phyloP scores from a whole-genome alignment of 345 rosid species.

The Eucalyptus cloeziana region DNA sequence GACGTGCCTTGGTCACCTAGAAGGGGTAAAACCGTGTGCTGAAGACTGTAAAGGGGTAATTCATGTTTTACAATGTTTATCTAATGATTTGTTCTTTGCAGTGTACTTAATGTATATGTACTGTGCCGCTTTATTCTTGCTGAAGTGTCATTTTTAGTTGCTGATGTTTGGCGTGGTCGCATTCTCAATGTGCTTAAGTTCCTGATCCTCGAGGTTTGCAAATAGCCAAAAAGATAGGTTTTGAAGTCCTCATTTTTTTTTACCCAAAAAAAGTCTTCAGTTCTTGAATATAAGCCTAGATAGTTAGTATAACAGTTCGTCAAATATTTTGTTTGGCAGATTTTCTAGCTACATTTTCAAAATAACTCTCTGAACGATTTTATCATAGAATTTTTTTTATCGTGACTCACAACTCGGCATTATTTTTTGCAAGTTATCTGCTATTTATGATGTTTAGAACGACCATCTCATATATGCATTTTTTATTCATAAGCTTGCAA shows the following conservation, averaged over 20 bases:
- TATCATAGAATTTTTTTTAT: neutral
- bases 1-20: slow-evolving; percentile 82
- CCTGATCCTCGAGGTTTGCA: neutral
- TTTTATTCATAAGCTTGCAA: neutral
- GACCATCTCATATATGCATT: neutral
- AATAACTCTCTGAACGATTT: neutral
- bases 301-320: neutral
- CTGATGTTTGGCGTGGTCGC: neutral
- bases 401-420: neutral
- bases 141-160: neutral
- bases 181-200: neutral
- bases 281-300: neutral
- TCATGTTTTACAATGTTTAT: neutral
- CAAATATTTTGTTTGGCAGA: neutral
- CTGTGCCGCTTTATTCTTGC: neutral
- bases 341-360: neutral
- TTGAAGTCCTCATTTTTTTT: neutral
- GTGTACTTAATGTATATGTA: neutral
- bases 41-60: slow-evolving; percentile 71
- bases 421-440: neutral
- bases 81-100: neutral
- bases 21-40: slow-evolving; percentile 65
- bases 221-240: neutral
- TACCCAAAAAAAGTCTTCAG: neutral
- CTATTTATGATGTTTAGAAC: neutral